These are phyloP conservation scores for Cutaneotrichosporon cavernicola DNA, from an alignment of 1,284 basidiomycete species.

Conservation along the genomic window DNA sequence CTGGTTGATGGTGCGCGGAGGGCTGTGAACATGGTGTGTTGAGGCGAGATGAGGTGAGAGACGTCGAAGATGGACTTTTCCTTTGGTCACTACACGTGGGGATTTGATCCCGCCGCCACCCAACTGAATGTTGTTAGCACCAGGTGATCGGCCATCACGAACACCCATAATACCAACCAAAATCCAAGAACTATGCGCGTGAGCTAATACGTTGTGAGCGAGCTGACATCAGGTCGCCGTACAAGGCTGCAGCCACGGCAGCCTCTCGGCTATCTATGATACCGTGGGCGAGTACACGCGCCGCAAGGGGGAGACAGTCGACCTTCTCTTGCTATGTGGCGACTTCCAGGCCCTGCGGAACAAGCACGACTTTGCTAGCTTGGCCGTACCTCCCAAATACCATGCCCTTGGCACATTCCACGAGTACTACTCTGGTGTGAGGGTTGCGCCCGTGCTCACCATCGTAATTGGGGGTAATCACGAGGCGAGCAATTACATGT, in stretches of 20 bases:
- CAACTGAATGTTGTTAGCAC: not conserved
- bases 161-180: not conserved
- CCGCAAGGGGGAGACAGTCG: conserved; percentile 66
- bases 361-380: conserved; percentile 76
- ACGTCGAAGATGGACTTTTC: conserved; percentile 1
- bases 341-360: conserved; percentile 91
- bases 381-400: conserved; percentile 91
- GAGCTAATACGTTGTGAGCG: not conserved
- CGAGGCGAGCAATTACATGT: conserved; percentile 95
- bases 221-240: conserved; percentile 67
- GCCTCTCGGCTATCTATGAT: conserved; percentile 81
- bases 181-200: not conserved
- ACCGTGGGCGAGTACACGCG: conserved; percentile 67
- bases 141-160: not conserved
- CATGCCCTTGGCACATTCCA: conserved; percentile 78
- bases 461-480: conserved; percentile 98
- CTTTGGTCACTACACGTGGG: not conserved
- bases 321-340: conserved; percentile 80
- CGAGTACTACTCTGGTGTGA: conserved; percentile 85
- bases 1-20: conserved; percentile 7
- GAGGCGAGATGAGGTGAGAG: not conserved
- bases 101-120: conserved; percentile 10
- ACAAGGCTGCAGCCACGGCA: conserved; percentile 94
- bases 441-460: conserved; percentile 79
- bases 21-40: conserved; percentile 14